These are phyloP conservation scores for Ustilago bromivora DNA, from an alignment of 1,284 basidiomycete genomes.

Conservation along the genomic window DNA sequence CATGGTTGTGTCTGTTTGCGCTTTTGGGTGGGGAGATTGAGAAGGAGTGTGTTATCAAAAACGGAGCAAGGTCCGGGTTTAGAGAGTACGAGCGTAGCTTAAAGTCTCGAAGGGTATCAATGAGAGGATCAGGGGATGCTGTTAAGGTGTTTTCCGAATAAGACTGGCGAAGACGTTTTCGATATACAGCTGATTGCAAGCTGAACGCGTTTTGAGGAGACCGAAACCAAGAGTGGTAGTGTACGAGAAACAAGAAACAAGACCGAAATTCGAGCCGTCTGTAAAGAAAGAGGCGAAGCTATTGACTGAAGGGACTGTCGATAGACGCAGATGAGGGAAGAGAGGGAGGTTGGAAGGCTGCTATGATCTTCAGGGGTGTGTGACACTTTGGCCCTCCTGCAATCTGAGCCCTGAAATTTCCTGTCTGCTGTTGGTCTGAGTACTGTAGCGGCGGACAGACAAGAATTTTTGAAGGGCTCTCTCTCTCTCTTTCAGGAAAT, in stretches of 20 bases:
- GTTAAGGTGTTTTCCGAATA: not conserved
- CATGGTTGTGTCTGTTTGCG: conserved; percentile 21
- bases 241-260: conserved; percentile 10
- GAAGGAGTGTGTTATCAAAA: not conserved
- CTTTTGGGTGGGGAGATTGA: conserved; percentile 11
- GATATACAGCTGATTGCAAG: conserved; percentile 13
- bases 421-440: not conserved
- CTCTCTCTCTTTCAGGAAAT: conserved; percentile 8
- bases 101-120: conserved; percentile 22
- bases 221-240: conserved; percentile 38
- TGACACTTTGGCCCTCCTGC: conserved; percentile 1
- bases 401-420: not conserved
- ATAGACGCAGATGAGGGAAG: conserved; percentile 23
- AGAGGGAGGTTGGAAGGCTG: conserved; percentile 2
- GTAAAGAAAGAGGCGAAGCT: conserved; percentile 4
- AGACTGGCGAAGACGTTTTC: conserved; percentile 8
- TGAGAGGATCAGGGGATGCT: not conserved
- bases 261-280: not conserved
- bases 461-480: conserved; percentile 9
- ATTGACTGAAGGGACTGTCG: conserved; percentile 17
- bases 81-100: not conserved
- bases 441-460: not conserved
- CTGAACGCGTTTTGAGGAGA: conserved; percentile 9
- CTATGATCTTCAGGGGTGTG: not conserved
- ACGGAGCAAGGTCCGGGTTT: not conserved